phyloP scores from a whole-genome alignment of 805 yeast genomes.

The Candida ficus region DNA sequence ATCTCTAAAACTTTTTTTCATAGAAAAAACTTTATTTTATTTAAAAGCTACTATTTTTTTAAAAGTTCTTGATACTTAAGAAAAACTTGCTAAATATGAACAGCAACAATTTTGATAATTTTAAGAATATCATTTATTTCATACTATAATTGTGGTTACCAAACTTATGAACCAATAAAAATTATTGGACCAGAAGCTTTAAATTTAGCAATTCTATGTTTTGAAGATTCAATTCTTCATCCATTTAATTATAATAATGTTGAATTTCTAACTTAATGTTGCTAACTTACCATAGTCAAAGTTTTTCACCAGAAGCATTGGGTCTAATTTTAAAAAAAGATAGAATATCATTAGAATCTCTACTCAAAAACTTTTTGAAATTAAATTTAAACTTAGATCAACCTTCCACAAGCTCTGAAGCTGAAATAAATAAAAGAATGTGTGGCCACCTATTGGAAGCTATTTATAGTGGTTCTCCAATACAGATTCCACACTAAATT shows the following conservation, averaged over 20 bases:
- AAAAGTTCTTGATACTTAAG: not conserved
- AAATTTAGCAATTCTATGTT: slow-evolving; percentile 5
- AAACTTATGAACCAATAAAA: not conserved
- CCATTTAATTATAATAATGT: not conserved
- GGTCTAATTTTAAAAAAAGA: slow-evolving; percentile 1
- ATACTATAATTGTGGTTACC: slow-evolving; percentile 5
- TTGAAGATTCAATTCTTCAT: slow-evolving; percentile 1
- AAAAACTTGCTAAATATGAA: not conserved
- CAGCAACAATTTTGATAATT: not conserved
- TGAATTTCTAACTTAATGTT: slow-evolving; percentile 3
- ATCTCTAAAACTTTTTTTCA: slow-evolving; percentile 1
- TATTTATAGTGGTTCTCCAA: slow-evolving; percentile 1
- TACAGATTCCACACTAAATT: not conserved
- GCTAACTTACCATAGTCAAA: slow-evolving; percentile 2
- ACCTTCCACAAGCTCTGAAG: too few species aligned
- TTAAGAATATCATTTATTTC: slow-evolving; percentile 8
- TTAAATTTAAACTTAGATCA: not conserved
- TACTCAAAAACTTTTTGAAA: not conserved
- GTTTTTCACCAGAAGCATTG: slow-evolving; percentile 5
- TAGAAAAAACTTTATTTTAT: slow-evolving; percentile 2
- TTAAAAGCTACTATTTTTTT: slow-evolving; percentile 1
- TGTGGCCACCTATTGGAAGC: slow-evolving; percentile 4
- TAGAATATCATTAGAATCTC: not conserved
- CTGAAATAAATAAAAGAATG: slow-evolving; percentile 2
- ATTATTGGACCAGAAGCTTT: slow-evolving; percentile 4